Base-by-base conservation (phyloP, 805 yeast genomes). In the Geotrichum ghanense region DNA sequence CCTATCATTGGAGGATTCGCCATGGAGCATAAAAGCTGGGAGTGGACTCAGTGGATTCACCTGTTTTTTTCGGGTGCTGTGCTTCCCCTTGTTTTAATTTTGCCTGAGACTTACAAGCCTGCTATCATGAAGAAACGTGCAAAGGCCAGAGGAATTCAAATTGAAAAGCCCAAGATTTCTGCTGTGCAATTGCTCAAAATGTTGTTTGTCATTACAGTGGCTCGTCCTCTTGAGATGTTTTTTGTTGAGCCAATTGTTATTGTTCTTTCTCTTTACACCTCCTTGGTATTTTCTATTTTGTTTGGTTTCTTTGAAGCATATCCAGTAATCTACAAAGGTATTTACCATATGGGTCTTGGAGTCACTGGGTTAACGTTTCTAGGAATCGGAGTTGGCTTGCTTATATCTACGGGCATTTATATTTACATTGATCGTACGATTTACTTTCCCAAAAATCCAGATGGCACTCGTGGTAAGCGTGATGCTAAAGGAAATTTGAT, bases 161-260 rank as follows among this genome's bases (percentile, higher is more conserved):
- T 75, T 56, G 81, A 22, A 12, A 39, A 22, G 14, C 42, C 23
- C 4, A 12, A 4, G 4, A 17, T 21, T n/a, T 14, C 22, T 22
- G n/a, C 22, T 45, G 45, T 19, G n/a, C 75, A 78, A 60, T 83
- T 83, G 63, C 82, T 95, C 10, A 94, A 94, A 43, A 81, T 86
- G 60, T 68, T 68, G 16, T 80, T 81, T 61, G 85, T 88, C 53
- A 83, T 85, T 89, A 88, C 96, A 19, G 68, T 88, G 47, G 63
- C 78, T 50, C 73, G 95, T 59, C 97, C 97, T 2, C 62, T 88
- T 51, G 76, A 75, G 58, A 84, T 87, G 60, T 67, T 72, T n/a
- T 25, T 71, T 21, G 51, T 58, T 44, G 84, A 79, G 57, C 84
- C 83, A 0, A 75, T 74, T 22, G 72, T 78, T n/a, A 48, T 78